Evolutionary conservation across 768 basidiomycete genomes (phyloP), one percentile per base, ranked within the genome.

Genomic region (Galerina sulciceps): DNA sequence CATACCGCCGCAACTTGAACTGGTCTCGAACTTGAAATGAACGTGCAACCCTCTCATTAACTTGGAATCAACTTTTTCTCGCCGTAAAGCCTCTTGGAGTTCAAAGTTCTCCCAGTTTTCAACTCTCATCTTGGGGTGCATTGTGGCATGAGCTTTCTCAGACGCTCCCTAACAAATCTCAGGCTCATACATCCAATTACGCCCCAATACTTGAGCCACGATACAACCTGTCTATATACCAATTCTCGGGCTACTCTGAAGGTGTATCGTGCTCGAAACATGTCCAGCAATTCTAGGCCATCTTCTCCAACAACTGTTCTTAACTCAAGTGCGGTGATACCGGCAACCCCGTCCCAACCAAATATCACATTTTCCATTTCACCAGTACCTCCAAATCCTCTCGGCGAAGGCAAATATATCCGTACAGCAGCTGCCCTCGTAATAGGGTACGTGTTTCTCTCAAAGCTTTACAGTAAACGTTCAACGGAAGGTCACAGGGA

Each of bases 391-490:
- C 70, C 73, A 43, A 90, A 90, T 67, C 87, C 87, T 23, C 73
- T 91, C 0, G 88, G 90, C 1, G 84, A 89, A 59, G 89, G 87
- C 6, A 78, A 76, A 20, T 86, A 82, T 68, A 93, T 96, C 69
- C 78, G 81, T 65, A 88, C 87, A 0, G 91, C 91, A 0, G 91
- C 81, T 22, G 89, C 88, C 0, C 77, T 93, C 58, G 81, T 93
- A 44, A 92, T 93, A 61, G 91, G 91, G 90, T 88, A 57, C 50
- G 78, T 76, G 22, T 47, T 49, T 15, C 40, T 45, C 15, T 26
- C 20, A 35, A 17, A 13, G 11, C 35, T 9, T 55, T 37, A 6
- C 20, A 44, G 14, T 45, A 22, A 60, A 14, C 11, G 6, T 49
- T 22, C 43, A 42, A 57, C 26, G 15, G 31, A 23, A 26, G 14